These are phyloP conservation scores for Neofusicoccum sp. DNA, from an alignment of 2,329 filamentous ascomycete species.

Conservation along the genomic window DNA sequence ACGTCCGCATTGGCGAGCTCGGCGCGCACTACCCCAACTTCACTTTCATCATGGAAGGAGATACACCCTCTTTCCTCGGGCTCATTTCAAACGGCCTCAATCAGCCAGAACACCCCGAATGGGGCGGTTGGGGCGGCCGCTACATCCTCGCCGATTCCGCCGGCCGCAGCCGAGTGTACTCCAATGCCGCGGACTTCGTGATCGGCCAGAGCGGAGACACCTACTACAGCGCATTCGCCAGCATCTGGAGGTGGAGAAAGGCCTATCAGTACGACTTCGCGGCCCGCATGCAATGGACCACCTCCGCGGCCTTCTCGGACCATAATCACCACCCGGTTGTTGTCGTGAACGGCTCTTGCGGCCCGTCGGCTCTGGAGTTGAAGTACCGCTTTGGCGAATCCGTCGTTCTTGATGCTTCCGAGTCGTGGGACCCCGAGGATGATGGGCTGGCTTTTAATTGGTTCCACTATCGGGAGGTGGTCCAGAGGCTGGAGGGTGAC, in stretches of 20 bases:
- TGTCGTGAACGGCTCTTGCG: slow-evolving; percentile 20
- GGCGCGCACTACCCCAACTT: slow-evolving; percentile 46
- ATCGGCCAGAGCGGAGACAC: slow-evolving; percentile 32
- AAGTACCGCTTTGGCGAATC: slow-evolving; percentile 16
- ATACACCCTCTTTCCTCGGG: slow-evolving; percentile 43
- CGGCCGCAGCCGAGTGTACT: slow-evolving; percentile 26
- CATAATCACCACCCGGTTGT: slow-evolving; percentile 21
- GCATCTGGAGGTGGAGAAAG: slow-evolving; percentile 45
- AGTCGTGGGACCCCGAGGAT: slow-evolving; percentile 22
- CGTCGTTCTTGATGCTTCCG: slow-evolving; percentile 19
- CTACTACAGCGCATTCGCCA: slow-evolving; percentile 31
- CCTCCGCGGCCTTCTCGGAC: slow-evolving; percentile 8
- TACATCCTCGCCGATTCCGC: slow-evolving; percentile 29
- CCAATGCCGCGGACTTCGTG: slow-evolving; percentile 35
- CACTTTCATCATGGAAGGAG: slow-evolving; percentile 47
- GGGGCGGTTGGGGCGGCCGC: slow-evolving; percentile 44
- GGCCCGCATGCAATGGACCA: slow-evolving; percentile 42
- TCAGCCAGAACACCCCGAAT: slow-evolving; percentile 39
- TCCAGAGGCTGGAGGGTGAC: not conserved
- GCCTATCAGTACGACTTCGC: slow-evolving; percentile 46
- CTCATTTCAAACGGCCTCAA: slow-evolving; percentile 44
- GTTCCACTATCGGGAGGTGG: slow-evolving; percentile 20
- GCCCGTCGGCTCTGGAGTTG: slow-evolving; percentile 8
- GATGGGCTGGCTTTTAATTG: slow-evolving; percentile 22
- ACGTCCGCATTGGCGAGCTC: slow-evolving; percentile 47